Evolutionary conservation across 2,329 filamentous ascomycete species (phyloP).

Genomic region (Thelonectria blattea): DNA sequence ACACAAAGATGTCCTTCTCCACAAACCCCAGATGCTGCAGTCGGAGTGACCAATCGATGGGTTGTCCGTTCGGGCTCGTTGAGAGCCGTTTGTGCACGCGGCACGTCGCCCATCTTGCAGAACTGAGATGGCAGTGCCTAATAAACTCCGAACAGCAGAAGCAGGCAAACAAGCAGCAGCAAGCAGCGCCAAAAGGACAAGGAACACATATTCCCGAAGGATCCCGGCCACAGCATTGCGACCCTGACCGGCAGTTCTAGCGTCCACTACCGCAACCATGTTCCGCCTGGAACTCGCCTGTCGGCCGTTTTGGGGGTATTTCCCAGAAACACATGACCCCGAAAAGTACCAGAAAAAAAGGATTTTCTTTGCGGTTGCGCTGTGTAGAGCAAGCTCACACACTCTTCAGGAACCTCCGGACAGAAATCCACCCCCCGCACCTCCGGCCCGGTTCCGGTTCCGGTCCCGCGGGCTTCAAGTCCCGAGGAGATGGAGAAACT

Average conservation of each 20-base stretch:
- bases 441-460: constrained; percentile 37
- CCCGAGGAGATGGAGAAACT: constrained; percentile 15
- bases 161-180: neutral
- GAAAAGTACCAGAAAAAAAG: neutral
- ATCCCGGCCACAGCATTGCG: constrained; percentile 23
- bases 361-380: neutral
- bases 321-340: neutral
- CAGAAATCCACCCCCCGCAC: constrained; percentile 13
- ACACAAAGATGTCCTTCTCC: constrained; percentile 19
- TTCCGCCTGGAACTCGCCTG: constrained; percentile 4
- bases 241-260: constrained; percentile 26
- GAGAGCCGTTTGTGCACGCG: constrained; percentile 2
- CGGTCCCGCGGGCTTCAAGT: constrained; percentile 23
- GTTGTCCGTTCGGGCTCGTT: constrained; percentile 1
- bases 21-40: constrained; percentile 21
- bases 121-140: too few species aligned
- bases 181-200: neutral
- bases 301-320: constrained; percentile 10
- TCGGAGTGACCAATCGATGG: neutral
- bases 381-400: neutral
- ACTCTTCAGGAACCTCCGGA: constrained; percentile 1
- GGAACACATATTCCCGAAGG: constrained; percentile 32
- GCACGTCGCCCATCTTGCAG: constrained; percentile 3
- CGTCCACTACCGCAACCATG: neutral
- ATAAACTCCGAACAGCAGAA: neutral